These are phyloP conservation scores for Peniophora sp. DNA, from an alignment of 1,284 basidiomycete genomes.

Conservation along the genomic window DNA sequence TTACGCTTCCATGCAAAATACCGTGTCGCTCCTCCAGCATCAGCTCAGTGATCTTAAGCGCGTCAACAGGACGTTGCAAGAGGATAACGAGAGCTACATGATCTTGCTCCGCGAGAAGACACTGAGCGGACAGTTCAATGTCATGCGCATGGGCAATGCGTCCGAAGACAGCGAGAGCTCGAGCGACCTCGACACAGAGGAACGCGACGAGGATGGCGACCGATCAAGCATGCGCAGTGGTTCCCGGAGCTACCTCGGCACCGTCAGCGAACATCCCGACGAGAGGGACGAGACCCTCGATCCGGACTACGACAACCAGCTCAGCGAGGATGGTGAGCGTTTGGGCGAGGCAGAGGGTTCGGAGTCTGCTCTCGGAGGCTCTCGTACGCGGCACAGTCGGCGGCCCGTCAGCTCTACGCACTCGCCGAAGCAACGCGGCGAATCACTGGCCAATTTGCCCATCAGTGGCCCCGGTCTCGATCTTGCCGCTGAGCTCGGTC, in stretches of 20 bases:
- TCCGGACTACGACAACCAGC: constrained; percentile 23
- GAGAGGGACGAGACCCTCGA: constrained; percentile 35
- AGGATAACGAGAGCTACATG: constrained; percentile 94
- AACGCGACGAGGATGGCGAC: constrained; percentile 45
- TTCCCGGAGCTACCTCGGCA: constrained; percentile 30
- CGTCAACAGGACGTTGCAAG: constrained; percentile 76
- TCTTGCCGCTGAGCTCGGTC: constrained; percentile 83
- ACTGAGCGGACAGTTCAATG: constrained; percentile 76
- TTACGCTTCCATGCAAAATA: constrained; percentile 70
- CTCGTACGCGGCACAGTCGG: constrained; percentile 29
- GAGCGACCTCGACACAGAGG: constrained; percentile 42
- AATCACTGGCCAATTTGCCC: constrained; percentile 71
- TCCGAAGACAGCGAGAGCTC: constrained; percentile 30
- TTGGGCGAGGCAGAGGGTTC: constrained; percentile 15
- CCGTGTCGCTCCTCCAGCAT: constrained; percentile 64
- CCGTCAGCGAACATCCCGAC: constrained; percentile 22
- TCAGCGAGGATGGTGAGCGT: constrained; percentile 18
- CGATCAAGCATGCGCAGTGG: constrained; percentile 39
- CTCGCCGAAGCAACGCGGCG: constrained; percentile 47
- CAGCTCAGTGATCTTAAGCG: constrained; percentile 73
- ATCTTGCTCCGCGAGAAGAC: constrained; percentile 85
- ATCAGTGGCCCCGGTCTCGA: constrained; percentile 84
- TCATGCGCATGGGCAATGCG: constrained; percentile 53
- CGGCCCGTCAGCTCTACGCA: constrained; percentile 41
- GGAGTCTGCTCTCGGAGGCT: constrained; percentile 3